These are phyloP conservation scores for Alliaria petiolata DNA, from an alignment of 345 rosid species.

Conservation along the genomic window DNA sequence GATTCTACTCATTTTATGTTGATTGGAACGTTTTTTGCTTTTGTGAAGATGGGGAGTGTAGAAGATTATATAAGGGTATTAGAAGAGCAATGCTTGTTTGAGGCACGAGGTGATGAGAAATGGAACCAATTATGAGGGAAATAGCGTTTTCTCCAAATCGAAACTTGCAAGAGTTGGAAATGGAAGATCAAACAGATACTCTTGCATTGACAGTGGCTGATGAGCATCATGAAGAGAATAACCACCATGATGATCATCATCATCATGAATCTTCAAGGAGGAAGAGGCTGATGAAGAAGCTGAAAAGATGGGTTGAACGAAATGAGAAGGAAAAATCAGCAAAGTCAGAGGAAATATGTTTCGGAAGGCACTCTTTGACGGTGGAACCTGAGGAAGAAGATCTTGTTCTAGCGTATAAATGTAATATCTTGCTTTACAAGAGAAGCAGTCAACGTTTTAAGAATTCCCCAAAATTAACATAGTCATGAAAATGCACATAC, in stretches of 20 bases:
- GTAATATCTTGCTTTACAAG: neutral
- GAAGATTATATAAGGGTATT: conserved; percentile 44
- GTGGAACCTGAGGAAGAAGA: conserved; percentile 37
- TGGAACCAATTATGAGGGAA: conserved; percentile 26
- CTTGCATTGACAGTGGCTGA: conserved; percentile 10
- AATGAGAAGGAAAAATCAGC: conserved; percentile 37
- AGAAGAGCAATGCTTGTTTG: conserved; percentile 65
- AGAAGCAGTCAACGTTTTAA: neutral
- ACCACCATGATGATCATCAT: too few species aligned
- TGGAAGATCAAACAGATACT: conserved; percentile 31
- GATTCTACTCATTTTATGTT: neutral
- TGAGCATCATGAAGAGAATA: neutral
- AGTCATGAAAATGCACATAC: neutral
- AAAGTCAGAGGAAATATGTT: conserved; percentile 42
- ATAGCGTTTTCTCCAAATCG: conserved; percentile 17
- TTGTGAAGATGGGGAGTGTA: conserved; percentile 20
- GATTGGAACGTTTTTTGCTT: neutral
- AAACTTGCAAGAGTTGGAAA: conserved; percentile 25
- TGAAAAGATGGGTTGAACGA: conserved; percentile 73
- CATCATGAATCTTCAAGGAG: conserved; percentile 38
- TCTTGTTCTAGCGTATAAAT: conserved; percentile 47
- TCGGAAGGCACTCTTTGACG: conserved; percentile 40
- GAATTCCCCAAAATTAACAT: neutral
- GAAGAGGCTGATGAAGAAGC: conserved; percentile 49
- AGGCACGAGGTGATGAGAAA: conserved; percentile 54